Evolutionary conservation across 352 stramenopile species (phyloP).

Genomic region (Phytopythium delawarense): DNA sequence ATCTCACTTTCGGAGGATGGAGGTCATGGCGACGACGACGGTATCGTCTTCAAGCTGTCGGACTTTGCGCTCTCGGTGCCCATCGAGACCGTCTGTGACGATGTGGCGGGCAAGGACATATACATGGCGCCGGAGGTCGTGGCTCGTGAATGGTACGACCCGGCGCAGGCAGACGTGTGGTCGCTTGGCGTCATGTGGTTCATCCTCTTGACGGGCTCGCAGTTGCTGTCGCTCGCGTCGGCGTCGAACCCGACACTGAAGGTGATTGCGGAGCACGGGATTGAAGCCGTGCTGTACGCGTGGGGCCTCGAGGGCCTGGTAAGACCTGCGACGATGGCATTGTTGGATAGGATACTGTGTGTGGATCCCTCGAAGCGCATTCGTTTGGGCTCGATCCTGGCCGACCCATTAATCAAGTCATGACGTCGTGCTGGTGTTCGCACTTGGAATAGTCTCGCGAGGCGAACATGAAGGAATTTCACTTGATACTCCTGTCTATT

Average conservation of each 20-base stretch:
- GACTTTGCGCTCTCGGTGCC: slow-evolving; percentile 51
- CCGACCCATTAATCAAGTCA: background rate
- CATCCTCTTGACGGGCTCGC: slow-evolving; percentile 56
- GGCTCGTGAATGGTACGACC: slow-evolving; percentile 31
- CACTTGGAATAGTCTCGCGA: too few species aligned
- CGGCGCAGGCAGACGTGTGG: slow-evolving; percentile 50
- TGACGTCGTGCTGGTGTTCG: too few species aligned
- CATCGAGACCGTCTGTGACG: slow-evolving; percentile 8
- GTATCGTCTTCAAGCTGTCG: slow-evolving; percentile 37
- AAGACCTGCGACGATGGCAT: slow-evolving; percentile 2
- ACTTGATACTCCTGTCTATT: too few species aligned
- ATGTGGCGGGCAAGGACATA: slow-evolving; percentile 32
- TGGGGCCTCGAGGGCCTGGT: slow-evolving; percentile 8
- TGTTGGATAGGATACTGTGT: slow-evolving; percentile 33
- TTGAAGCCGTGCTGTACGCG: background rate
- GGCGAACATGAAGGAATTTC: too few species aligned
- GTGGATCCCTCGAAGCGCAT: slow-evolving; percentile 12
- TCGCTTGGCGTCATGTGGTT: slow-evolving; percentile 66
- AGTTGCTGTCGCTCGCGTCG: background rate
- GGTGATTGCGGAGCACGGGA: background rate
- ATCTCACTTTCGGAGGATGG: slow-evolving; percentile 13
- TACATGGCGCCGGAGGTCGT: slow-evolving; percentile 70
- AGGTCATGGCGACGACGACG: background rate
- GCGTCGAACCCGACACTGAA: background rate
- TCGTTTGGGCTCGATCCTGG: background rate